These are phyloP conservation scores for Sabuloglossum arenarium DNA, from an alignment of 495 filamentous ascomycete species.

Conservation along the genomic window DNA sequence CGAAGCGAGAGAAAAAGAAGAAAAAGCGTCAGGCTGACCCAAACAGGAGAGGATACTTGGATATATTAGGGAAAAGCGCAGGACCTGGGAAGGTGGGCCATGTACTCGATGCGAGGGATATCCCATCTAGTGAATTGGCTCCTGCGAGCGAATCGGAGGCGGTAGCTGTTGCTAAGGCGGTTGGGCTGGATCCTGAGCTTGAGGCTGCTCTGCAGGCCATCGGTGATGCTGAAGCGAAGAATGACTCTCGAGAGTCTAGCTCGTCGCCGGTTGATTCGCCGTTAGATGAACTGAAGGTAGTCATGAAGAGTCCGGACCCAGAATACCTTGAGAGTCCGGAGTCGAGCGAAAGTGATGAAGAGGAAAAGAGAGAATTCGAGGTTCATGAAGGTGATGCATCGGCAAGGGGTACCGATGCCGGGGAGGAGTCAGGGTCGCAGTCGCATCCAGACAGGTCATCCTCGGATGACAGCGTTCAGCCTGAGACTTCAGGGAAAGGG, in stretches of 20 bases:
- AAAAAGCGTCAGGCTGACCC: constrained; percentile 69
- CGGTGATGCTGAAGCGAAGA: neutral
- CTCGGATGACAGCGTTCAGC: neutral
- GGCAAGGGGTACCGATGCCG: neutral
- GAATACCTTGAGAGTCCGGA: constrained; percentile 15
- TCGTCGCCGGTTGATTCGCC: neutral
- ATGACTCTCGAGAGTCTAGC: neutral
- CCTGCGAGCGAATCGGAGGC: constrained; percentile 13
- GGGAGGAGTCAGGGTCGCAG: neutral
- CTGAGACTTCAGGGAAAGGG: neutral
- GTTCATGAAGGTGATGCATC: neutral
- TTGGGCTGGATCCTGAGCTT: constrained; percentile 11
- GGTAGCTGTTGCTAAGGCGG: constrained; percentile 16
- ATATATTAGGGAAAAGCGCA: constrained; percentile 46
- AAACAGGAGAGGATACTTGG: constrained; percentile 52
- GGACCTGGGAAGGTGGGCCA: constrained; percentile 7
- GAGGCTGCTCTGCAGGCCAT: neutral
- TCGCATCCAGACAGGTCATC: neutral
- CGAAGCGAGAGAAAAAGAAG: constrained; percentile 85
- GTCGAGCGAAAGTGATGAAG: constrained; percentile 14
- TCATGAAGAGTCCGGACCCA: constrained; percentile 17
- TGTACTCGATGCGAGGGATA: constrained; percentile 10
- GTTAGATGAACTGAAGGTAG: constrained; percentile 13
- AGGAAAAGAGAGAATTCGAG: constrained; percentile 5
- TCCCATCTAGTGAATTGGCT: constrained; percentile 3